phyloP scores from a whole-genome alignment of 768 basidiomycete species.

The Holtermanniella nyarrowii region DNA sequence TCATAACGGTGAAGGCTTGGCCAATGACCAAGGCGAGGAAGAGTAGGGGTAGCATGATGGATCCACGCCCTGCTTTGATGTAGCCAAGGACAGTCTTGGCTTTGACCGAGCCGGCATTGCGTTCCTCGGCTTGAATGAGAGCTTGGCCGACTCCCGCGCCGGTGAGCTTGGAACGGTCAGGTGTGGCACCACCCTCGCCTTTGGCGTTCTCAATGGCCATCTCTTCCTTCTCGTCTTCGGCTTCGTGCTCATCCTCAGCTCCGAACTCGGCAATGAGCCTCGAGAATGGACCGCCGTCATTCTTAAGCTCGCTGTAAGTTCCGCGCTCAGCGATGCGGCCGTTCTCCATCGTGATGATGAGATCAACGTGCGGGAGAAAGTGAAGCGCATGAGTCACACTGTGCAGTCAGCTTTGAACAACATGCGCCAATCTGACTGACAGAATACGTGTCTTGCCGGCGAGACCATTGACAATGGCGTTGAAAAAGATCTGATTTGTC shows the following conservation, averaged over 20 bases:
- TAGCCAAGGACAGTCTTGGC: constrained; percentile 49
- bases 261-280: constrained; percentile 69
- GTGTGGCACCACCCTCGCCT: constrained; percentile 29
- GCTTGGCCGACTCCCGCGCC: constrained; percentile 43
- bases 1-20: constrained; percentile 62
- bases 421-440: background rate
- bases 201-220: constrained; percentile 37
- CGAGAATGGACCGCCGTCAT: constrained; percentile 56
- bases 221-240: constrained; percentile 44
- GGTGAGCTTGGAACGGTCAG: constrained; percentile 40
- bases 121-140: constrained; percentile 76
- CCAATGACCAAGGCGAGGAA: constrained; percentile 53
- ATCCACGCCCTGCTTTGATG: constrained; percentile 58
- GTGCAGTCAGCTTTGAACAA: background rate
- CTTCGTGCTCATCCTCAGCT: constrained; percentile 50
- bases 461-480: constrained; percentile 59
- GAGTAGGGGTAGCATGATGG: constrained; percentile 56
- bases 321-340: constrained; percentile 72
- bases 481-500: constrained; percentile 49
- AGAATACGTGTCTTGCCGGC: constrained; percentile 69
- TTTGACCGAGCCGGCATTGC: constrained; percentile 63
- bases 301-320: constrained; percentile 63
- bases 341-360: constrained; percentile 66
- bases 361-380: constrained; percentile 77
- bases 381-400: constrained; percentile 79